These are phyloP conservation scores for Spathaspora jeffriesii DNA, from an alignment of 1,139 yeast species.

Conservation along the genomic window DNA sequence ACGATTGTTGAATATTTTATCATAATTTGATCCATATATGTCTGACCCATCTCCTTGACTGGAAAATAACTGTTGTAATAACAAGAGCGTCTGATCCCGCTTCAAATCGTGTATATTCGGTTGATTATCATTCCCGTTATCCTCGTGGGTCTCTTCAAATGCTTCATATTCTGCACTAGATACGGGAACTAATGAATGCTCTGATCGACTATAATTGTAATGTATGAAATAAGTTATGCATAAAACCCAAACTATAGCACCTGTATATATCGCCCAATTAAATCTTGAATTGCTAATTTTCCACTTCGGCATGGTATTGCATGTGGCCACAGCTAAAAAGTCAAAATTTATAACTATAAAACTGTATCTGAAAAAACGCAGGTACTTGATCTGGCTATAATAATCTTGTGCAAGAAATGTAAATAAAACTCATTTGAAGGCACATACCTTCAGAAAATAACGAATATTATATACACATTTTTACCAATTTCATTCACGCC, in stretches of 20 bases:
- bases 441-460: neutral
- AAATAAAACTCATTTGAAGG: neutral
- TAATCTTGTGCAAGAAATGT: neutral
- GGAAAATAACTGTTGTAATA: neutral
- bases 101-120: neutral
- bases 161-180: neutral
- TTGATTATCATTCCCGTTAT: neutral
- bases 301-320: conserved; percentile 1
- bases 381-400: neutral
- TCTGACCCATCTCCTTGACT: neutral
- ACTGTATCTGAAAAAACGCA: neutral
- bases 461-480: neutral
- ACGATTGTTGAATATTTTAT: conserved; percentile 14
- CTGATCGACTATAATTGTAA: neutral
- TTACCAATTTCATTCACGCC: neutral
- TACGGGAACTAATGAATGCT: neutral
- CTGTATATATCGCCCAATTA: neutral
- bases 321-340: neutral
- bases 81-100: neutral
- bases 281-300: neutral
- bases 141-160: neutral
- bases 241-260: conserved; percentile 1
- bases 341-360: no score
- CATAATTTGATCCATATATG: conserved; percentile 7
- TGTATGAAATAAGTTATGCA: neutral